Percentiles rank a stretch among this genome's conserved stretches.
phyloP scores from a whole-genome alignment of 2,329 filamentous ascomycete genomes.

The Fusarium sp. region DNA sequence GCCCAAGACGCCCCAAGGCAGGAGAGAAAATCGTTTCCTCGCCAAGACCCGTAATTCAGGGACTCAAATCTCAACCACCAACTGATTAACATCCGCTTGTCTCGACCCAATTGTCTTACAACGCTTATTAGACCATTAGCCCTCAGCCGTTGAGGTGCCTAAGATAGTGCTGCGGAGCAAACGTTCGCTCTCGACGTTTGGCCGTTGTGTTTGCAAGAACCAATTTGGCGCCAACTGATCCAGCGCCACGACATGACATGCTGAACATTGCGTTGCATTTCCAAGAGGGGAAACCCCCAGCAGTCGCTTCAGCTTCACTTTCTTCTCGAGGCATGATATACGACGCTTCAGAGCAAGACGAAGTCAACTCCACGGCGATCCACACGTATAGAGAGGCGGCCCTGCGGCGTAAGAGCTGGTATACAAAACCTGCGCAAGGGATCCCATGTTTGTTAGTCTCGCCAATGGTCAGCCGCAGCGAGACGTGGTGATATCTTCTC shows the following conservation, averaged over 20 bases:
- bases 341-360: conserved; percentile 17
- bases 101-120: conserved; percentile 25
- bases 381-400: conserved; percentile 34
- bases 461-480: conserved; percentile 14
- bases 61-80: conserved; percentile 9
- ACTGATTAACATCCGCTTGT: conserved; percentile 21
- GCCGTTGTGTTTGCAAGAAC: conserved; percentile 40
- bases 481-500: conserved; percentile 15
- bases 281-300: conserved; percentile 18
- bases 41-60: background rate
- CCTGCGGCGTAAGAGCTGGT: conserved; percentile 11
- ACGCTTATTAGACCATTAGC: conserved; percentile 6
- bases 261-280: background rate
- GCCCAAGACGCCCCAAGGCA: conserved; percentile 8
- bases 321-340: conserved; percentile 13
- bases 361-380: conserved; percentile 39
- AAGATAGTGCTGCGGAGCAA: conserved; percentile 29
- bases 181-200: conserved; percentile 26
- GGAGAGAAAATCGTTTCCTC: background rate
- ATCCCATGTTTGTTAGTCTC: conserved; percentile 23
- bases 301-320: conserved; percentile 12
- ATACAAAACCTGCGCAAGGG: conserved; percentile 37
- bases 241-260: conserved; percentile 12
- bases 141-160: conserved; percentile 9
- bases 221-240: conserved; percentile 12